Conservation (phyloP, 2,329 filamentous ascomycete species). For the Alternaria triticina region DNA sequence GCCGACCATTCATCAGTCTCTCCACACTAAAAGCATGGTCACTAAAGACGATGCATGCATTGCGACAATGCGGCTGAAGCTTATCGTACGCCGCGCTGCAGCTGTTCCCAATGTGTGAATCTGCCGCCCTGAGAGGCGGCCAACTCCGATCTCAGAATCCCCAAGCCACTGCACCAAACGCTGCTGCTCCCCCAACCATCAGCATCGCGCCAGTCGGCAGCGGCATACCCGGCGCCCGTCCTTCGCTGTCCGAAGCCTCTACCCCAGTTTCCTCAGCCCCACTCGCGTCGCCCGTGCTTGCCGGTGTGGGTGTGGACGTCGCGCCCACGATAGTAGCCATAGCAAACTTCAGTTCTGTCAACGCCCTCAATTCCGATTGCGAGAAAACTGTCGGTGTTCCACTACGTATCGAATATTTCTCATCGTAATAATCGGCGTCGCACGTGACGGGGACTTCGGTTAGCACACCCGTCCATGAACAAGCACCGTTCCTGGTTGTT, state of each 20-base stretch:
- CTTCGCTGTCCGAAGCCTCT: neutral
- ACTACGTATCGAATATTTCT: neutral
- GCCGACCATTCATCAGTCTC: neutral
- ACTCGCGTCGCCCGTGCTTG: neutral
- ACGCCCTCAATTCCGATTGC: neutral
- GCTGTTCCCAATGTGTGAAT: neutral
- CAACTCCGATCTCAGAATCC: neutral
- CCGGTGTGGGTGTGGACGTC: neutral
- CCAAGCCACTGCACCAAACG: constrained; percentile 3
- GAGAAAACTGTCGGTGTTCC: neutral
- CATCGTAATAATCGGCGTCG: neutral
- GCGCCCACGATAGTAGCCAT: constrained; percentile 7
- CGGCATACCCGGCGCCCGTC: neutral
- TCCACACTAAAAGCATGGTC: neutral
- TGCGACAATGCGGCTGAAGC: neutral
- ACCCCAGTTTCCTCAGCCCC: neutral
- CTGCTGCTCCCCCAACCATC: neutral
- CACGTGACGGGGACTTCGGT: constrained; percentile 8
- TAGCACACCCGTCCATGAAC: constrained; percentile 9
- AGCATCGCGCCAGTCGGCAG: neutral
- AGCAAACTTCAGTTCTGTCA: neutral
- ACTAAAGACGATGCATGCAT: neutral
- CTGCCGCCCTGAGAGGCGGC: neutral
- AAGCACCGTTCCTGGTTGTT: constrained; percentile 2
- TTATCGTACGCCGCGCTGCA: neutral